Evolutionary conservation across 768 basidiomycete genomes (phyloP).

Genomic region (Leccinum ochraceum): DNA sequence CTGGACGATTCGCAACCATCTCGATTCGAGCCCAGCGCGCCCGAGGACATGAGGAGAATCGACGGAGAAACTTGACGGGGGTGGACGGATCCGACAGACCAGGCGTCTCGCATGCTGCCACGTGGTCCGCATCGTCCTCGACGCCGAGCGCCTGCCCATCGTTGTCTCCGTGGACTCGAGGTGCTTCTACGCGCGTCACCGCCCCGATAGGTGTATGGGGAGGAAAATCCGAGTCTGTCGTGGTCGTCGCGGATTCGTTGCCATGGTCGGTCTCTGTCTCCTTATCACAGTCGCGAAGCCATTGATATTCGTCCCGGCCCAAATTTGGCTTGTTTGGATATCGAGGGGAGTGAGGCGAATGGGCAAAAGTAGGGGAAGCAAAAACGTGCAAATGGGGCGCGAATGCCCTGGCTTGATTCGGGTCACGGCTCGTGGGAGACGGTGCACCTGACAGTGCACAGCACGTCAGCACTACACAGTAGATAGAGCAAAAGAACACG

Average conservation of each 20-base stretch:
- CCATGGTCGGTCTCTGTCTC: slow-evolving; percentile 27
- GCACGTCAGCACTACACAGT: slow-evolving; percentile 11
- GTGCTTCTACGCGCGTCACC: slow-evolving; percentile 4
- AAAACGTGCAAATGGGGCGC: slow-evolving; percentile 7
- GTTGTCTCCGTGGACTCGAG: slow-evolving; percentile 17
- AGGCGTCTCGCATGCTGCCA: slow-evolving; percentile 2
- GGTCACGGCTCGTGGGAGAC: slow-evolving; percentile 13
- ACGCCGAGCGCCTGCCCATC: no score
- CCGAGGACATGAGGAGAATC: slow-evolving; percentile 11
- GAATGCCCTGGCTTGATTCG: slow-evolving; percentile 7
- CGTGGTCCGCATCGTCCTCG: no score
- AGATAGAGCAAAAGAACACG: not conserved
- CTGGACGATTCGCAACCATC: slow-evolving; percentile 12
- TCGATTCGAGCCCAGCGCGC: not conserved
- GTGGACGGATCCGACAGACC: slow-evolving; percentile 17
- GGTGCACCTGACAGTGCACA: slow-evolving; percentile 16
- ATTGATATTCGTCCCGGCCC: slow-evolving; percentile 5
- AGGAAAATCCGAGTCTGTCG: slow-evolving; percentile 29
- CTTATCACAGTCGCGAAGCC: slow-evolving; percentile 20
- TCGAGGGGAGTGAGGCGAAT: slow-evolving; percentile 1
- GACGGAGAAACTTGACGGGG: no score
- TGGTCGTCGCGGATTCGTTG: slow-evolving; percentile 31
- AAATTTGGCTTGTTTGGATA: slow-evolving; percentile 5
- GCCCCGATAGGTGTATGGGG: slow-evolving; percentile 29
- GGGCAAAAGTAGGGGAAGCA: slow-evolving; percentile 1